A percentile compares a stretch with the other conserved stretches of the same genome.
phyloP scores from a whole-genome alignment of 768 basidiomycete genomes.

The Lactarius tabidus region DNA sequence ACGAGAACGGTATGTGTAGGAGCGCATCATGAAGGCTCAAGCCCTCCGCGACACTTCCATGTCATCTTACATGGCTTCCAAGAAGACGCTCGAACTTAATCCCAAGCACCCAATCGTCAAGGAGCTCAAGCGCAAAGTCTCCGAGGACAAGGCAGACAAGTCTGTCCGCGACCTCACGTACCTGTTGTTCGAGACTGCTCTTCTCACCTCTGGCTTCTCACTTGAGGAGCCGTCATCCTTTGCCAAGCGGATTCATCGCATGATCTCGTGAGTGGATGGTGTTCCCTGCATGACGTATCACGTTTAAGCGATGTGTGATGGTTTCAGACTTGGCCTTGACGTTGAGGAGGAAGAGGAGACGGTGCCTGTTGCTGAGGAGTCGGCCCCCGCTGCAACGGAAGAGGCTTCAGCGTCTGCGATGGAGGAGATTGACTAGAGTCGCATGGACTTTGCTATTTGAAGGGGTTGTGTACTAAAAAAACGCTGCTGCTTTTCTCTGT shows the following conservation, averaged over 20 bases:
- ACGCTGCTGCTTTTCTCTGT: slow-evolving; percentile 12
- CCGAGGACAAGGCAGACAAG: slow-evolving; percentile 98
- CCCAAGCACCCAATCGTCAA: slow-evolving; percentile 88
- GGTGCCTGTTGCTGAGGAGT: slow-evolving; percentile 41
- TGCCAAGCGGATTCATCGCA: slow-evolving; percentile 93
- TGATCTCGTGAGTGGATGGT: slow-evolving; percentile 69
- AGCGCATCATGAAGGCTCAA: slow-evolving; percentile 99
- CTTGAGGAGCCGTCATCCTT: slow-evolving; percentile 94
- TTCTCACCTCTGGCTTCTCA: slow-evolving; percentile 92
- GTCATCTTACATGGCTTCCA: slow-evolving; percentile 99
- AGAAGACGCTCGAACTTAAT: slow-evolving; percentile 98
- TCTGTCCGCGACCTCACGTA: slow-evolving; percentile 95
- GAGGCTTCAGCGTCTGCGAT: slow-evolving; percentile 74
- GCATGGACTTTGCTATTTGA: slow-evolving; percentile 4
- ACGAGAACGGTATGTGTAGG: slow-evolving; percentile 37
- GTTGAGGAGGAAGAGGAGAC: slow-evolving; percentile 56
- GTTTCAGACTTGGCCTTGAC: slow-evolving; percentile 69
- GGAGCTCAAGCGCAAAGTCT: slow-evolving; percentile 92
- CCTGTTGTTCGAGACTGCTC: slow-evolving; percentile 94
- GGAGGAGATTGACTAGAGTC: slow-evolving; percentile 90
- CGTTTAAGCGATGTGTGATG: slow-evolving; percentile 13
- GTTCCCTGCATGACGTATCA: not conserved
- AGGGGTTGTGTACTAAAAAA: slow-evolving; percentile 16
- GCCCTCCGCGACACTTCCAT: slow-evolving; percentile 93
- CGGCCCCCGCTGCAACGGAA: slow-evolving; percentile 51